Evolutionary conservation across 1,284 basidiomycete genomes (phyloP).

Genomic region (Ceratobasidium theobromae): DNA sequence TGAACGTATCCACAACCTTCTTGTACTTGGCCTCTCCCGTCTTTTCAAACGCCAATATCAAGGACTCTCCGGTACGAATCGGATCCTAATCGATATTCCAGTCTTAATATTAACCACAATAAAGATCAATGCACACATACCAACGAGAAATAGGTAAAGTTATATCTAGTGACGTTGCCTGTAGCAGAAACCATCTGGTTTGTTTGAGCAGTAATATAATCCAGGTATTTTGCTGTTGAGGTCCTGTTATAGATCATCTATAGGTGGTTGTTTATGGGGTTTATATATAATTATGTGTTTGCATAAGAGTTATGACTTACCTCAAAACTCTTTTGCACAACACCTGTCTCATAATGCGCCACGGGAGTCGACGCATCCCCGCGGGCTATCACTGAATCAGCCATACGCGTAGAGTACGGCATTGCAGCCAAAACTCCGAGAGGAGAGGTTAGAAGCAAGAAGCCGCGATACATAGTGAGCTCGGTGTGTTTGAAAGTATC

Average conservation of each 20-base stretch:
- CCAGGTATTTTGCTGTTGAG: slow-evolving; percentile 12
- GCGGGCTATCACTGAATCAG: slow-evolving; percentile 29
- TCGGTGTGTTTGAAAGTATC: no score
- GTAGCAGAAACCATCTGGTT: slow-evolving; percentile 28
- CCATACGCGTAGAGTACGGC: slow-evolving; percentile 27
- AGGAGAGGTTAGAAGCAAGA: not conserved
- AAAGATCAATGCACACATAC: not conserved
- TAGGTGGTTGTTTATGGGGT: not conserved
- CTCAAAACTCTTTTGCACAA: slow-evolving; percentile 31
- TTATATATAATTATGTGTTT: not conserved
- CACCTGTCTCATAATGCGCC: slow-evolving; percentile 20
- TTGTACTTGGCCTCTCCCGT: slow-evolving; percentile 24
- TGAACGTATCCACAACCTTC: slow-evolving; percentile 1
- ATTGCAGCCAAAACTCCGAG: slow-evolving; percentile 4
- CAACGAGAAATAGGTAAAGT: slow-evolving; percentile 5
- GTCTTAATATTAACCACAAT: not conserved
- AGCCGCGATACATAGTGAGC: no score
- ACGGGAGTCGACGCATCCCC: slow-evolving; percentile 5
- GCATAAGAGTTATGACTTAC: not conserved
- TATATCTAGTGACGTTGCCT: slow-evolving; percentile 1
- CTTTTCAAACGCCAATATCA: slow-evolving; percentile 23
- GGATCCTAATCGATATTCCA: slow-evolving; percentile 1
- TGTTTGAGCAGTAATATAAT: slow-evolving; percentile 28
- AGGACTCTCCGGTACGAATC: slow-evolving; percentile 10
- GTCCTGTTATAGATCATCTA: slow-evolving; percentile 30